Evolutionary conservation across 2,329 filamentous ascomycete species (phyloP), one percentile per base, ranked within the genome.

Genomic region (Epichloe coenophiala): DNA sequence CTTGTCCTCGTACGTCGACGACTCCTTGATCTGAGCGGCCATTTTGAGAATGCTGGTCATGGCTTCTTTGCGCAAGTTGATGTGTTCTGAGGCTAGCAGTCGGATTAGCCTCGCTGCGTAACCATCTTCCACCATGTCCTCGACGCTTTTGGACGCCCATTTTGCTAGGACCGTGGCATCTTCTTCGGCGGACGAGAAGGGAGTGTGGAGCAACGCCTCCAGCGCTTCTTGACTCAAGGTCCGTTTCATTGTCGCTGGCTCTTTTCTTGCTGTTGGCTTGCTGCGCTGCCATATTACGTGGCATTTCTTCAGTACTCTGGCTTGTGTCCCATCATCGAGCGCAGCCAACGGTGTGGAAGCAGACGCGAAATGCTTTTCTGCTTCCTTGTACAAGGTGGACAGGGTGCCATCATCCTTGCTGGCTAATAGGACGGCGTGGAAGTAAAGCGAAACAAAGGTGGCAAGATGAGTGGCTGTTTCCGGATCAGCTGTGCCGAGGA

Each of bases 101-200:
- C 84, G 73, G 45, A 95, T 74, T 33, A 97, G 70, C 2, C 80
- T 76, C 13, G 77, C 73, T 21, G 87, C 74, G 58, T 86, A 77
- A 7, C 84, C 86, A 55, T 93, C 86, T 58, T 93, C 87, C 8
- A 94, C 72, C 1, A 88, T 78, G 59, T 90, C 82, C 42, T 90
- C 85, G 0, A 87, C 71, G 35, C 87, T 83, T 61, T 94, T 91
- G 55, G 80, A 76, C 41, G 78, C 74, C 88, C 88, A 95, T 60
- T 72, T 79, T 5, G 71, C 63, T 13, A 84, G 67, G 0, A 74
- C 71, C 5, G 71, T 65, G 51, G 73, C 74, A 54, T 83, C 78
- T 35, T 72, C 73, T 17, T 17, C 17, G 21, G 69, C 68, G 3
- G 63, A 65, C 1, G 64, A 54, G 5, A 77, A 69, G 0, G 76